Conservation (phyloP, 148 eudicot genomes). For the Limonium bicolor region DNA sequence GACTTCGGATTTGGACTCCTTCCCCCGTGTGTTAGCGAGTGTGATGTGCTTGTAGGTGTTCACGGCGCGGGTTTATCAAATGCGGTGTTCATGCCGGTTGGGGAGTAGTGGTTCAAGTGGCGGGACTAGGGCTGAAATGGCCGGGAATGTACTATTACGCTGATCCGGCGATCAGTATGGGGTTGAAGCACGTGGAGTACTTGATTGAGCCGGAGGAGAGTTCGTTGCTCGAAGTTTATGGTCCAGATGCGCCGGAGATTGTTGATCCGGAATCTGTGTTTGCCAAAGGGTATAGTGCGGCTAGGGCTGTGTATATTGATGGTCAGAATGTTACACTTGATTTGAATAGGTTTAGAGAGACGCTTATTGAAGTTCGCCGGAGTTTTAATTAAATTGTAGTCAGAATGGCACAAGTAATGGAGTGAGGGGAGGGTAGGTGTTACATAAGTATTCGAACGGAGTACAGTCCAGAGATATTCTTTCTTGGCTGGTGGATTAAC, state of each 20-base stretch:
- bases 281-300: slow-evolving; percentile 14
- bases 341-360: slow-evolving; percentile 18
- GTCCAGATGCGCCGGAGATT: slow-evolving; percentile 13
- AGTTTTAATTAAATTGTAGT: too few relatives aligned
- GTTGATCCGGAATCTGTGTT: slow-evolving; percentile 10
- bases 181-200: slow-evolving; percentile 25
- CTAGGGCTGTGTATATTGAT: slow-evolving; percentile 16
- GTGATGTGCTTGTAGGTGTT: slow-evolving; percentile 12
- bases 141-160: slow-evolving; percentile 13
- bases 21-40: slow-evolving; percentile 9
- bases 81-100: slow-evolving; percentile 11
- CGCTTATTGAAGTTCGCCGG: too few relatives aligned
- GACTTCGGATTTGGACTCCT: slow-evolving; percentile 3
- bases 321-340: slow-evolving; percentile 30
- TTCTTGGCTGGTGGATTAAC: too few relatives aligned
- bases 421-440: too few relatives aligned
- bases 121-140: slow-evolving; percentile 10
- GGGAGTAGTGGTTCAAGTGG: slow-evolving; percentile 7
- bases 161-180: slow-evolving; percentile 22
- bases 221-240: slow-evolving; percentile 13
- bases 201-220: slow-evolving; percentile 22
- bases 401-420: too few relatives aligned
- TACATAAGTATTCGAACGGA: too few relatives aligned
- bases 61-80: slow-evolving; percentile 20
- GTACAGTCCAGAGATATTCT: too few relatives aligned